Evolutionary conservation across 2,329 filamentous ascomycete genomes (phyloP), one percentile per base, ranked within the genome.

Genomic region (Diaporthe humulicola): DNA sequence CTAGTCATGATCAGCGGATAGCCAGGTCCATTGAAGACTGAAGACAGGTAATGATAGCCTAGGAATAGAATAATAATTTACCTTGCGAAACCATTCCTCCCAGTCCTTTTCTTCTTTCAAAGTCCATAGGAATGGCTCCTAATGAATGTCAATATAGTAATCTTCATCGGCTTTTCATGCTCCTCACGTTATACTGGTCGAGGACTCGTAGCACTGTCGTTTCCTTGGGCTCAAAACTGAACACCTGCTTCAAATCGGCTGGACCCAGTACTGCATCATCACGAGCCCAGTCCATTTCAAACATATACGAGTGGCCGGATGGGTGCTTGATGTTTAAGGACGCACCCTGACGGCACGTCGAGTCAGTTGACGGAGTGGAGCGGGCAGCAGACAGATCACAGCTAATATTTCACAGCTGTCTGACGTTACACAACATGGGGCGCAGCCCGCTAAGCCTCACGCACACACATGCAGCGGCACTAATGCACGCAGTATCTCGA

Each of bases 51-150:
- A 45, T 9, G 25, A 9, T 33, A 12, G 25, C 28, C 40, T 22
- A 14, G n/a, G 2, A 33, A n/a, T 5, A 48, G 14, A 9, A 14
- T n/a, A 28, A n/a, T 15, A n/a, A 2, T n/a, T 4, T 60, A 73
- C 71, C 71, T 66, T 69, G 36, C 50, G 38, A 30, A 70, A 70
- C 71, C 71, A 73, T 1, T 45, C 40, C 7, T 52, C 50, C 71
- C 71, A 73, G 33, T 60, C 38, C 74, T 74, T 5, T 76, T 50
- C 58, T 76, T 75, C 50, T 48, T 69, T 50, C 40, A 73, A 30
- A 10, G 61, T 58, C 50, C 52, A 70, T 8, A 70, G 19, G 4
- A 64, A 3, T 64, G 60, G 60, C 60, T 45, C 40, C 60, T 64
- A 7, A 2, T 33, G 4, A 2, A 4, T 5, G 19, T 64, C 8